These are phyloP conservation scores for Ploettnerulaceae sp. DNA, from an alignment of 2,329 filamentous ascomycete species.

Conservation along the genomic window DNA sequence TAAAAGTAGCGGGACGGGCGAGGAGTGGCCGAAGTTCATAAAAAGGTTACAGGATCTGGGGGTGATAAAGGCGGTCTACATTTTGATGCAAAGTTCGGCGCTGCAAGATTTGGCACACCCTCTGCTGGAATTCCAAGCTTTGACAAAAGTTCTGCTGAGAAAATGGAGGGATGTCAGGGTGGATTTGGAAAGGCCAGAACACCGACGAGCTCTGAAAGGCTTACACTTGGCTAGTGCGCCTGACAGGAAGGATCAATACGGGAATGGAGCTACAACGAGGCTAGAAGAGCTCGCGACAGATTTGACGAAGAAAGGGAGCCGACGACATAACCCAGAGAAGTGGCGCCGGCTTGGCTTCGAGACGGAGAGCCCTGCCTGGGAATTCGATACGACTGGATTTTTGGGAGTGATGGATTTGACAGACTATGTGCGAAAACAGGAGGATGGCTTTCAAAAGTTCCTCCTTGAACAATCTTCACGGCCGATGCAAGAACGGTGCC, in stretches of 20 bases:
- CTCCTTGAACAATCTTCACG: conserved; percentile 81
- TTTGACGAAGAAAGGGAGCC: conserved; percentile 51
- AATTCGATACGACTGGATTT: conserved; percentile 83
- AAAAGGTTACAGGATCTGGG: conserved; percentile 89
- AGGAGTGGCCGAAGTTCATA: conserved; percentile 94
- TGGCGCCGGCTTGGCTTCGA: conserved; percentile 92
- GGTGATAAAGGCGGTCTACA: conserved; percentile 85
- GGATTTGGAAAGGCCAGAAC: conserved; percentile 81
- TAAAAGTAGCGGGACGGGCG: conserved; percentile 39
- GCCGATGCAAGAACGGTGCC: conserved; percentile 69
- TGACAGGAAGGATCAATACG: conserved; percentile 44
- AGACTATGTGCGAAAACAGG: conserved; percentile 87
- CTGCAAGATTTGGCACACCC: conserved; percentile 87
- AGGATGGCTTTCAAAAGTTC: conserved; percentile 88
- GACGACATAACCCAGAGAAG: conserved; percentile 79
- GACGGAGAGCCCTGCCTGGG: conserved; percentile 77
- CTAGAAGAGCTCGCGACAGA: conserved; percentile 37
- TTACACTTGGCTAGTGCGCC: conserved; percentile 79
- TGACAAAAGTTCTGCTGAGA: conserved; percentile 81
- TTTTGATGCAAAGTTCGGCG: conserved; percentile 89
- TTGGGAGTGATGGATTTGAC: conserved; percentile 96
- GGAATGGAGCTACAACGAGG: conserved; percentile 22
- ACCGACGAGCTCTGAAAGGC: conserved; percentile 71
- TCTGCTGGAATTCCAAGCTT: conserved; percentile 83
- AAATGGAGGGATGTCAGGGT: conserved; percentile 86